Evolutionary conservation across 163 green algal genomes (phyloP), one percentile per base, ranked within the genome.

Genomic region (Chlamydomonas reinhardtii): DNA sequence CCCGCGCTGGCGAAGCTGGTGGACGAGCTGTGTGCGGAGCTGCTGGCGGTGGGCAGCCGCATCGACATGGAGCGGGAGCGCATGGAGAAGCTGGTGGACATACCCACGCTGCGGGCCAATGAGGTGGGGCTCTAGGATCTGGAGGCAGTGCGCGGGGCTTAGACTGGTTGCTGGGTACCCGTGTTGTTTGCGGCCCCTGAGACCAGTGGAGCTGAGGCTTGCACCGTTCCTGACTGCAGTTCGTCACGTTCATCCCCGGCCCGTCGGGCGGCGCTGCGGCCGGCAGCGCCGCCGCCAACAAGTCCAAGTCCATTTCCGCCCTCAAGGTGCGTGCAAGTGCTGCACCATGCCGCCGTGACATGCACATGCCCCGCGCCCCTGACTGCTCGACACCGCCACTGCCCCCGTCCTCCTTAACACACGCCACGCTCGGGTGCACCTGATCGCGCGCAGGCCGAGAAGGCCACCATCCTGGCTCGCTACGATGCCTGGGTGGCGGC

Each of bases 61-160:
- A 79, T 88, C 29, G 78, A 84, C 48, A 65, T n/a, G 14, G 88
- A 91, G 83, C 61, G 74, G 31, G 12, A 81, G 43, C 83, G 83
- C 34, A 84, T 89, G 78, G 88, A 91, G 83, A 27, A 31, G 31
- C 76, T 83, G 80, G 76, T 80, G 17, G 80, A 86, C 59, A 80
- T 86, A 2, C 48, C 54, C 15, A 61, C 70, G 3, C 54, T 86
- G 27, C 25, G 59, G 29, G 80, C 70, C 70, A 86, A 74, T 19
- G 70, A 73, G 68, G 70, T 74, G 19, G 48, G 48, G 39, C 39
- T 8, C 5, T 48, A 8, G 39, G 39, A n/a, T n/a, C n/a, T n/a
- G n/a, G n/a, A n/a, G n/a, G n/a, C n/a, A n/a, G n/a, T n/a, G n/a
- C n/a, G n/a, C n/a, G n/a, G n/a, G n/a, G n/a, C n/a, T n/a, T n/a